Percentiles rank a stretch among this genome's conserved stretches.
phyloP scores from a whole-genome alignment of 495 filamentous ascomycete genomes.

The Podospora appendiculata region DNA sequence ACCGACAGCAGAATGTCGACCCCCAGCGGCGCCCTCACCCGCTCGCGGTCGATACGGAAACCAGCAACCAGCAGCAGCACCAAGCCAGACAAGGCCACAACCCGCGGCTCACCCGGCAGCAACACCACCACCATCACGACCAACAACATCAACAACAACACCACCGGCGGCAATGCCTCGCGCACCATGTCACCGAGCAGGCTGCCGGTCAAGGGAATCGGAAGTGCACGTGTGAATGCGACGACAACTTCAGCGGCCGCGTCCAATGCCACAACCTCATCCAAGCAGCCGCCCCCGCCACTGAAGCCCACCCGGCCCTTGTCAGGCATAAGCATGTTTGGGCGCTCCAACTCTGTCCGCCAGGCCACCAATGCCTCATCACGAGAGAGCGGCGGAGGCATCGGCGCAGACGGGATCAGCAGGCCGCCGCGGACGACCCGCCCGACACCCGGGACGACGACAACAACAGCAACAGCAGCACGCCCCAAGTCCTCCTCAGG shows the following conservation, averaged over 20 bases:
- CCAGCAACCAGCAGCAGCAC: conserved; percentile 1
- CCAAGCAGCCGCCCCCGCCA: not conserved
- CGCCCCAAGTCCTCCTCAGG: too few relatives aligned
- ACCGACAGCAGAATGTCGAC: conserved; percentile 8
- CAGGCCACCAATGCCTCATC: not conserved
- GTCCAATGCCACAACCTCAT: not conserved
- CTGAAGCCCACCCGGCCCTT: not conserved
- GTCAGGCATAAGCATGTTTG: conserved; percentile 2
- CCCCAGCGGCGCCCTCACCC: conserved; percentile 21
- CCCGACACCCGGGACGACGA: not conserved
- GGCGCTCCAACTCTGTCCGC: not conserved
- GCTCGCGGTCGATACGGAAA: conserved; percentile 39
- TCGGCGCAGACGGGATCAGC: not conserved
- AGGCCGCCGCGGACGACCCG: conserved; percentile 1
- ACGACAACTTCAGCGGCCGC: conserved; percentile 8
- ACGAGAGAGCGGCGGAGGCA: not conserved
- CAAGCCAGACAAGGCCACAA: too few relatives aligned
- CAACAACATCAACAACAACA: conserved; percentile 7
- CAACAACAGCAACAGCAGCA: too few relatives aligned
- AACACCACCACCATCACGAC: too few relatives aligned
- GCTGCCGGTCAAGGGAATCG: conserved; percentile 33
- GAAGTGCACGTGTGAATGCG: not conserved
- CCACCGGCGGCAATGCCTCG: conserved; percentile 4
- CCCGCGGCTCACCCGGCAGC: too few relatives aligned
- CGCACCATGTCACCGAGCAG: conserved; percentile 37